Evolutionary conservation across 2,329 filamentous ascomycete genomes (phyloP).

Genomic region (Verticillium tricorpus): DNA sequence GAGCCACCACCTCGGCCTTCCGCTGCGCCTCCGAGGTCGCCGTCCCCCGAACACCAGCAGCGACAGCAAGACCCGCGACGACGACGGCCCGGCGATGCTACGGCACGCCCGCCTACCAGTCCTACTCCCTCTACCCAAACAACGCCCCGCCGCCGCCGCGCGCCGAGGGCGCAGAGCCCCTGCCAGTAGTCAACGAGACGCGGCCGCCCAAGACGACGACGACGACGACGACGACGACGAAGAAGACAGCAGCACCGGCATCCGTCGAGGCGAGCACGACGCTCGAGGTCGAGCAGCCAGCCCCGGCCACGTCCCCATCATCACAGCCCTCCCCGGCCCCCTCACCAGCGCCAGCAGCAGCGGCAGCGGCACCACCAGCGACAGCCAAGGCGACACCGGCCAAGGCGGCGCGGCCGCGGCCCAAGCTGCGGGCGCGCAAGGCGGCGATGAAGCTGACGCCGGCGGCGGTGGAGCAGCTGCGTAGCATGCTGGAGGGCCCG

Average conservation of each 20-base stretch:
- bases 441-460: conserved; percentile 85
- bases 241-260: background rate
- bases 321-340: conserved; percentile 10
- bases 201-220: conserved; percentile 32
- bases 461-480: conserved; percentile 73
- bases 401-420: conserved; percentile 24
- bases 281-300: background rate
- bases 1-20: conserved; percentile 7
- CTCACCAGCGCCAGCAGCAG: conserved; percentile 10
- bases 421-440: conserved; percentile 70
- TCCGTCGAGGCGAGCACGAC: background rate
- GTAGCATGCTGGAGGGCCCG: conserved; percentile 72
- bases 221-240: conserved; percentile 7
- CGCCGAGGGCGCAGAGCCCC: conserved; percentile 34
- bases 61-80: background rate
- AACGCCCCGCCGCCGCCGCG: conserved; percentile 32
- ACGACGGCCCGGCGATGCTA: conserved; percentile 7
- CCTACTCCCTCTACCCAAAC: conserved; percentile 44
- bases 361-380: conserved; percentile 8
- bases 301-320: conserved; percentile 9
- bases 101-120: conserved; percentile 37
- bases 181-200: conserved; percentile 50
- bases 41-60: background rate
- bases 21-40: conserved; percentile 7
- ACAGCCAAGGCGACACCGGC: conserved; percentile 6